phyloP scores from a whole-genome alignment of 2,329 filamentous ascomycete species.

The Teratosphaeria epicoccoides region DNA sequence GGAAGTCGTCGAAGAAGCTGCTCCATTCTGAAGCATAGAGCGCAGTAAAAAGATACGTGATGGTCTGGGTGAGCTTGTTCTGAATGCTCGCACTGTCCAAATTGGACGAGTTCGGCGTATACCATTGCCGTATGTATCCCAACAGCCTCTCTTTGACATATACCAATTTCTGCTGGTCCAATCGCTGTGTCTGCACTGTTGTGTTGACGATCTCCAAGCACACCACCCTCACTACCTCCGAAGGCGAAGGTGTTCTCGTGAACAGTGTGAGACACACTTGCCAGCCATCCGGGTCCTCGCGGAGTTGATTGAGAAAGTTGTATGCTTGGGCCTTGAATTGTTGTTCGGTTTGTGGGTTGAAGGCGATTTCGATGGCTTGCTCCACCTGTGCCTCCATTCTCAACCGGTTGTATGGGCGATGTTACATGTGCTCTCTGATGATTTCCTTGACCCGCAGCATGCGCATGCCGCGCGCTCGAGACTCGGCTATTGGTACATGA shows the following conservation, averaged over 20 bases:
- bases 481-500: slow-evolving; percentile 4
- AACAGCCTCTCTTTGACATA: slow-evolving; percentile 74
- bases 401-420: neutral
- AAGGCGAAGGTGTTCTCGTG: slow-evolving; percentile 59
- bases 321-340: slow-evolving; percentile 71
- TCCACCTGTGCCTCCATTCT: slow-evolving; percentile 55
- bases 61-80: slow-evolving; percentile 92
- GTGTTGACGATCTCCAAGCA: slow-evolving; percentile 89
- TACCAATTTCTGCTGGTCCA: slow-evolving; percentile 61
- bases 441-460: slow-evolving; percentile 3
- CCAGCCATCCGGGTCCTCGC: slow-evolving; percentile 76
- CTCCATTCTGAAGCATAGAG: slow-evolving; percentile 82
- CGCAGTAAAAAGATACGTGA: slow-evolving; percentile 85
- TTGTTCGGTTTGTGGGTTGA: slow-evolving; percentile 66
- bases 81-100: slow-evolving; percentile 70
- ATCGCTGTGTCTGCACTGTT: slow-evolving; percentile 67
- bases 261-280: slow-evolving; percentile 82
- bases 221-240: slow-evolving; percentile 78
- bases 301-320: slow-evolving; percentile 66
- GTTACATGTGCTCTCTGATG: neutral
- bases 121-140: slow-evolving; percentile 67
- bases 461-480: slow-evolving; percentile 5
- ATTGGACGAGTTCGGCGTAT: slow-evolving; percentile 46
- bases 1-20: slow-evolving; percentile 81
- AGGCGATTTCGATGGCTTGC: slow-evolving; percentile 91